Evolutionary conservation across 2,329 filamentous ascomycete genomes (phyloP), one percentile per base, ranked within the genome.

Genomic region (Colletotrichum falcatum): DNA sequence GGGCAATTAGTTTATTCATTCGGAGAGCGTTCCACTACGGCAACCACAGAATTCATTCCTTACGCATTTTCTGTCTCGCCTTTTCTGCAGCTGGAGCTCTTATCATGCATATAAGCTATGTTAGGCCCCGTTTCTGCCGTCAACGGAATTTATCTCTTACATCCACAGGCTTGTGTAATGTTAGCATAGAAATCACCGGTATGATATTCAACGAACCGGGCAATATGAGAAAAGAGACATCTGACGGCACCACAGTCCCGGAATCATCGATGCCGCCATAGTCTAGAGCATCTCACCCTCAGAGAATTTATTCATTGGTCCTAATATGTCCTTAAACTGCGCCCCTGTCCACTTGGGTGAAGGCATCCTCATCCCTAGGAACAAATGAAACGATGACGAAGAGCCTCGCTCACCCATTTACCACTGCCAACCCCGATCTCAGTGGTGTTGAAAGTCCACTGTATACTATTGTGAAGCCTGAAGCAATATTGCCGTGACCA

Each of bases 141-240:
- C 1, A 86, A 88, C 0, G 91, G 91, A 76, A 80, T 92, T 8
- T 92, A 89, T 70, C 88, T 88, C 1, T 87, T 86, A 2, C 91
- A 90, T 73, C 89, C 89, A 1, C 12, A 70, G 67, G 56, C 33
- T 23, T 70, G 58, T 35, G 58, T 58, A 39, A 48, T 67, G 51
- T 54, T 2, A 58, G 67, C 11, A 12, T 2, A 20, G 8, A 5
- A n/a, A 6, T 7, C 20, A 53, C 11, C 14, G 30, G 11, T 1
- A 53, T 33, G 12, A n/a, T 2, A 53, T 39, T 1, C 49, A 53
- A 20, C 18, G 18, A 33, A n/a, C 18, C n/a, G 16, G 7, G 9
- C 33, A 8, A 28, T 9, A 33, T 12, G 49, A n/a, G 18, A n/a
- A 33, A 30, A 18, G 6, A 5, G 18, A 67, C 20, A 26, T 18